phyloP scores from a whole-genome alignment of 805 yeast genomes.

The Metschnikowia baotianmanensis region DNA sequence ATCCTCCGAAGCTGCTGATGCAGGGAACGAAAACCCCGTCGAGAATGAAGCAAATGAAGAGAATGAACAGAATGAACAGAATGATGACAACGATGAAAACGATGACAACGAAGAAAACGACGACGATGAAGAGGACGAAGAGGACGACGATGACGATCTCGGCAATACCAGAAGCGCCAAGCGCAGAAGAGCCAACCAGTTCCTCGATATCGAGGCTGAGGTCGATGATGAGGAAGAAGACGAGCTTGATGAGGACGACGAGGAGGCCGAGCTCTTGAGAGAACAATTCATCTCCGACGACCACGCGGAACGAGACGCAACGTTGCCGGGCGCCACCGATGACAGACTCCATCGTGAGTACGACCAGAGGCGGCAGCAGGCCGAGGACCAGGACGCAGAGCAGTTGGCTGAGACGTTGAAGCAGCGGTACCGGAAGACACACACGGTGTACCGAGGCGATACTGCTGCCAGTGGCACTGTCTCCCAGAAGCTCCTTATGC shows the following conservation, averaged over 20 bases:
- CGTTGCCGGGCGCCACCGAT: constrained; percentile 27
- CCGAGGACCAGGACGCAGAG: constrained; percentile 94
- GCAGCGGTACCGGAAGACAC: constrained; percentile 86
- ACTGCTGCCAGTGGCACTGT: constrained; percentile 62
- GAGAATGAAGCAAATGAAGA: no score
- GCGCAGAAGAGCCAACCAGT: constrained; percentile 66
- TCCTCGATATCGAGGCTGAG: constrained; percentile 97
- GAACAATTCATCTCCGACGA: constrained; percentile 83
- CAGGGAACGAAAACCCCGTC: no score
- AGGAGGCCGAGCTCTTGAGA: constrained; percentile 79
- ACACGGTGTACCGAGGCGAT: constrained; percentile 81
- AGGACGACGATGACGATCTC: constrained; percentile 48
- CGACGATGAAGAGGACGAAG: constrained; percentile 51
- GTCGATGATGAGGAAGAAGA: constrained; percentile 98
- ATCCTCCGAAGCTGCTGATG: no score
- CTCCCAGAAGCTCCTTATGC: constrained; percentile 89
- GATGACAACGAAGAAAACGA: constrained; percentile 44
- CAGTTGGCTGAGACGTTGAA: constrained; percentile 86
- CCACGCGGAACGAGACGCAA: constrained; percentile 55
- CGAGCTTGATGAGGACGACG: constrained; percentile 85
- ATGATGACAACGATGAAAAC: constrained; percentile 13
- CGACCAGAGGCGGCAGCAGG: constrained; percentile 82
- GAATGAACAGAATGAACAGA: neutral
- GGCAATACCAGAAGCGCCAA: constrained; percentile 46
- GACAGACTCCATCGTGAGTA: constrained; percentile 88